These are phyloP conservation scores for Podospora bellae-mahoneyi DNA, from an alignment of 495 filamentous ascomycete species.

Conservation along the genomic window DNA sequence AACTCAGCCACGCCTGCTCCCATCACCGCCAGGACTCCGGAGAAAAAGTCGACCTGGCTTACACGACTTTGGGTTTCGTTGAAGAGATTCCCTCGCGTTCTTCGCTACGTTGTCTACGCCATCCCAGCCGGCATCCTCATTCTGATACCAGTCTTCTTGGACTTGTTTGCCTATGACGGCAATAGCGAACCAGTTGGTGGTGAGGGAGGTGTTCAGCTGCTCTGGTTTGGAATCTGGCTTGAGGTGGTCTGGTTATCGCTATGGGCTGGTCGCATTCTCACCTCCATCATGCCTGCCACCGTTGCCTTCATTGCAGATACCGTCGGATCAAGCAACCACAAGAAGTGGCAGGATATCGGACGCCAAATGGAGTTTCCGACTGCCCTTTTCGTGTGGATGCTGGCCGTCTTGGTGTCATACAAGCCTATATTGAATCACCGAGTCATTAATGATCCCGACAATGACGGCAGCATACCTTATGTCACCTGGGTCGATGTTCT, in stretches of 20 bases:
- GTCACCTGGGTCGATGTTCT: constrained; percentile 69
- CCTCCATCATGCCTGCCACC: constrained; percentile 67
- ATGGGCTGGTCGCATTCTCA: constrained; percentile 77
- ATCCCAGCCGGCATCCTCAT: constrained; percentile 69
- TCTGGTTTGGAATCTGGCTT: constrained; percentile 95
- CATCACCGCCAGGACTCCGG: constrained; percentile 49
- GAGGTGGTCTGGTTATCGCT: constrained; percentile 90
- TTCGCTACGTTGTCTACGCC: constrained; percentile 88
- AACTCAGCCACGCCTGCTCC: constrained; percentile 55
- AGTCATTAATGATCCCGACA: constrained; percentile 34
- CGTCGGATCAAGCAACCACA: constrained; percentile 76
- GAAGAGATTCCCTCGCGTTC: constrained; percentile 69
- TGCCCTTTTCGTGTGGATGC: constrained; percentile 89
- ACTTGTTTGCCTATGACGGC: constrained; percentile 57
- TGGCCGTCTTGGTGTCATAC: constrained; percentile 73
- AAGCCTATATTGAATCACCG: constrained; percentile 75
- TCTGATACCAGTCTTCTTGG: constrained; percentile 77
- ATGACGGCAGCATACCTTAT: constrained; percentile 48
- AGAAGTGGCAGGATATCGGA: constrained; percentile 92
- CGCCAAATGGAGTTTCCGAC: constrained; percentile 81
- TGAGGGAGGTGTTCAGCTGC: constrained; percentile 71
- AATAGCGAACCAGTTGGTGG: constrained; percentile 45
- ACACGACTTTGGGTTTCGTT: constrained; percentile 46
- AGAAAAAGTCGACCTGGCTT: constrained; percentile 62
- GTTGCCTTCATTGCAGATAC: constrained; percentile 67